Conservation (phyloP, 805 yeast genomes). For the Starmerella geochares region DNA sequence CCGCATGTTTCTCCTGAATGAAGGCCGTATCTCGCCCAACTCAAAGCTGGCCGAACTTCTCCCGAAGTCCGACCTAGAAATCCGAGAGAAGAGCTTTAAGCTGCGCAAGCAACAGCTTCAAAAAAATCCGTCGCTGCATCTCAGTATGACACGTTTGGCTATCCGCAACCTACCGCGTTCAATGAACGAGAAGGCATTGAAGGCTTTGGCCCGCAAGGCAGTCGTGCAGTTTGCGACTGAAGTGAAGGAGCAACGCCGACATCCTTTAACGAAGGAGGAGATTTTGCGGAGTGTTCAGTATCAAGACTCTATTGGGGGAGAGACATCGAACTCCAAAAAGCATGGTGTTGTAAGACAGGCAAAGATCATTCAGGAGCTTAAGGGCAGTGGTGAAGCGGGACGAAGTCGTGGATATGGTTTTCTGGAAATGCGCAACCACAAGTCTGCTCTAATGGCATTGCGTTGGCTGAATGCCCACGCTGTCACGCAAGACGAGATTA, state of each 20-base stretch:
- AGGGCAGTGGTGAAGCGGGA: slow-evolving; percentile 77
- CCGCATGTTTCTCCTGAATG: slow-evolving; percentile 75
- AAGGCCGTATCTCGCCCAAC: slow-evolving; percentile 77
- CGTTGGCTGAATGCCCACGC: slow-evolving; percentile 95
- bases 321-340: slow-evolving; percentile 55
- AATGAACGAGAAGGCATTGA: slow-evolving; percentile 76
- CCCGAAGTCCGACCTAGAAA: slow-evolving; percentile 63
- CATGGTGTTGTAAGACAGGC: slow-evolving; percentile 90
- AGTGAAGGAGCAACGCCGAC: slow-evolving; percentile 63
- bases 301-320: slow-evolving; percentile 42
- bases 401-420: slow-evolving; percentile 96
- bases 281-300: slow-evolving; percentile 63
- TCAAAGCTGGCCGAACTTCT: slow-evolving; percentile 67
- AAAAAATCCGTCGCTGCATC: slow-evolving; percentile 81
- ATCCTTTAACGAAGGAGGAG: slow-evolving; percentile 83
- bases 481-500: slow-evolving; percentile 59
- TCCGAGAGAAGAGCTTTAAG: slow-evolving; percentile 78
- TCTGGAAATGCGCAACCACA: slow-evolving; percentile 85
- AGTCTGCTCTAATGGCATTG: slow-evolving; percentile 85
- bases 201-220: slow-evolving; percentile 87
- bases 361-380: slow-evolving; percentile 84
- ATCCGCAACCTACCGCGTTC: slow-evolving; percentile 88
- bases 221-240: slow-evolving; percentile 90
- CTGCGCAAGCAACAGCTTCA: slow-evolving; percentile 81
- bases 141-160: slow-evolving; percentile 91